phyloP scores from a whole-genome alignment of 208 protist genomes.

The Balamuthia mandrillaris region DNA sequence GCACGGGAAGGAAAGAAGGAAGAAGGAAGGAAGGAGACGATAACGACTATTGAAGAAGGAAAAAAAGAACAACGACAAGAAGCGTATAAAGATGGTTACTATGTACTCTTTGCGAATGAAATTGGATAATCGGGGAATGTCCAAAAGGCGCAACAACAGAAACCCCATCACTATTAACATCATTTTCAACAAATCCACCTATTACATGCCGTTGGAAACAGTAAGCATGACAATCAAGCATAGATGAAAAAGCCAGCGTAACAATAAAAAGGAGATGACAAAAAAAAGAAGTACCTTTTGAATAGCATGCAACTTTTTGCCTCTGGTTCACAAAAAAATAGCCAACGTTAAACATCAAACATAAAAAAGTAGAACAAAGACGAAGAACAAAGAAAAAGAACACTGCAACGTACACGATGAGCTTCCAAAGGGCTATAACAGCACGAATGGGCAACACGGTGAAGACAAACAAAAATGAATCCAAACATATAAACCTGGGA shows the following conservation, averaged over 20 bases:
- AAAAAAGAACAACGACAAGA: neutral
- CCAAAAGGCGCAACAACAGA: neutral
- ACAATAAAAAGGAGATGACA: too few relatives aligned
- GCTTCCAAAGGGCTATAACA: neutral
- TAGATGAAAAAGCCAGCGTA: too few relatives aligned
- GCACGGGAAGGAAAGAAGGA: too few relatives aligned
- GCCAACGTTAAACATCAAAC: too few relatives aligned
- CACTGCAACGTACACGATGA: too few relatives aligned
- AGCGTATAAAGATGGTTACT: neutral
- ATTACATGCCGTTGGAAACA: too few relatives aligned
- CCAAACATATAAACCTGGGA: neutral
- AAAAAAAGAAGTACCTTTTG: too few relatives aligned
- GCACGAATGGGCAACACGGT: neutral
- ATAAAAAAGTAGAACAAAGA: too few relatives aligned
- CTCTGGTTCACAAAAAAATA: too few relatives aligned
- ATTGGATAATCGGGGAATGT: neutral
- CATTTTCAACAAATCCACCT: neutral
- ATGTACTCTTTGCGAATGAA: neutral
- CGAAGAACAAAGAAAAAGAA: too few relatives aligned
- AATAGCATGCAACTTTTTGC: neutral
- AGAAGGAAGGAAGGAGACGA: neutral
- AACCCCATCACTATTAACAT: neutral
- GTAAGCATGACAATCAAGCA: too few relatives aligned
- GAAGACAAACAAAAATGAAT: slow-evolving; percentile 4
- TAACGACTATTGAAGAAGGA: neutral